Evolutionary conservation across 164 flowering plant genomes (phyloP), one percentile per base, ranked within the genome.

Genomic region (Akebia trifoliata): DNA sequence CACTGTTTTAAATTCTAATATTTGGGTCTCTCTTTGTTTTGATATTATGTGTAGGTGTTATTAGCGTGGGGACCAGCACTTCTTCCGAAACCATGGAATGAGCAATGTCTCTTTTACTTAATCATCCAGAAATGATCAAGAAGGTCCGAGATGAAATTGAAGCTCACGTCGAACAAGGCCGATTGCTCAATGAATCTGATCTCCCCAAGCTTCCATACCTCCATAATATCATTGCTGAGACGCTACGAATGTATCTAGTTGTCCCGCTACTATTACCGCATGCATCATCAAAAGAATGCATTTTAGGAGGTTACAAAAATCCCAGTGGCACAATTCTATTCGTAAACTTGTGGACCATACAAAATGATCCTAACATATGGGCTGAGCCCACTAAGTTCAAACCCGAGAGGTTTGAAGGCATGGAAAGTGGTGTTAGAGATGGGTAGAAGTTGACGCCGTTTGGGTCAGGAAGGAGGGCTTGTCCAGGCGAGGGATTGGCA

Each of bases 401-500:
- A 2, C 69, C 64, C 0, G 64, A 54, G 44, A 43, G 69, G 29
- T 65, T 65, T 46, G 43, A 39, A 39, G 43, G 43, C 1, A 8
- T 52, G 12, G 57, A 55, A n/a, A n/a, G n/a, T 50, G 66, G 22
- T n/a, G 28, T 24, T 25, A 40, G 54, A 43, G 47, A 42, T 7
- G 67, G 62, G 25, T 69, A 36, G 44, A 54, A 43, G 57, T 54
- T 64, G 70, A 71, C 34, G 24, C 54, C 54, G 17, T 50, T 50
- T 30, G 54, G 54, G 37, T 30, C 54, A 15, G 54, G 54, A 20
- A 48, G 74, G 38, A 61, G 74, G 29, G 59, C 57, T 9, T 69
- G 77, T 21, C 77, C 77, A 0, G 77, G 74, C 0, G 71, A 60
- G 14, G 57, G 46, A 1, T 12, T 70, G 37, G 77, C 64, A 0